phyloP scores from a whole-genome alignment of 1,284 basidiomycete species.

The Ganoderma leucocontextum region DNA sequence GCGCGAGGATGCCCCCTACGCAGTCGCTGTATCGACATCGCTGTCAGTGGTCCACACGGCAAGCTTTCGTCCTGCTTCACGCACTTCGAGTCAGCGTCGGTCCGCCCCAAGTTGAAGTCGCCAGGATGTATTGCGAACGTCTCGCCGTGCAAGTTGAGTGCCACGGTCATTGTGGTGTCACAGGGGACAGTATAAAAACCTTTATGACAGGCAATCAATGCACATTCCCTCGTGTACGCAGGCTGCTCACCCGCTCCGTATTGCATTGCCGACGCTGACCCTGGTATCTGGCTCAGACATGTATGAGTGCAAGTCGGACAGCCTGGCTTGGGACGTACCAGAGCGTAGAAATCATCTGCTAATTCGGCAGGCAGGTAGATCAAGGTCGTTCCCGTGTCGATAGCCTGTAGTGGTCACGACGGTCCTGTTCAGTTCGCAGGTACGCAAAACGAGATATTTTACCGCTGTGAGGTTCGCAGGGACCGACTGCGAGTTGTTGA shows the following conservation, averaged over 20 bases:
- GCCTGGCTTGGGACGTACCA: slow-evolving; percentile 40
- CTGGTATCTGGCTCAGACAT: slow-evolving; percentile 53
- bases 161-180: slow-evolving; percentile 42
- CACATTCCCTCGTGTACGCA: neutral
- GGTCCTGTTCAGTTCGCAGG: neutral
- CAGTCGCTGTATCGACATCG: slow-evolving; percentile 52
- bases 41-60: neutral
- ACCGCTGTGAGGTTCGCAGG: slow-evolving; percentile 48
- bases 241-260: slow-evolving; percentile 50
- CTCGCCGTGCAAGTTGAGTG: slow-evolving; percentile 62
- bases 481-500: slow-evolving; percentile 40
- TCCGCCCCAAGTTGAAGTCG: slow-evolving; percentile 76
- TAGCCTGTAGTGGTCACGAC: slow-evolving; percentile 48
- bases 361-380: slow-evolving; percentile 58
- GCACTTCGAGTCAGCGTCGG: slow-evolving; percentile 42
- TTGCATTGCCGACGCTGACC: slow-evolving; percentile 48
- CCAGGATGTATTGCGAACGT: slow-evolving; percentile 57
- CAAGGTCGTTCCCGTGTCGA: slow-evolving; percentile 69
- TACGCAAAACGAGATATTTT: slow-evolving; percentile 18
- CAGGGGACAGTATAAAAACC: slow-evolving; percentile 65
- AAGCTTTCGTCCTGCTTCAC: slow-evolving; percentile 4
- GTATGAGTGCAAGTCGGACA: neutral
- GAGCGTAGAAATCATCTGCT: slow-evolving; percentile 51
- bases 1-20: slow-evolving; percentile 72
- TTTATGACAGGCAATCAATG: slow-evolving; percentile 22